Evolutionary conservation across 352 stramenopile species (phyloP).

Genomic region (Phytophthora cryptogea): DNA sequence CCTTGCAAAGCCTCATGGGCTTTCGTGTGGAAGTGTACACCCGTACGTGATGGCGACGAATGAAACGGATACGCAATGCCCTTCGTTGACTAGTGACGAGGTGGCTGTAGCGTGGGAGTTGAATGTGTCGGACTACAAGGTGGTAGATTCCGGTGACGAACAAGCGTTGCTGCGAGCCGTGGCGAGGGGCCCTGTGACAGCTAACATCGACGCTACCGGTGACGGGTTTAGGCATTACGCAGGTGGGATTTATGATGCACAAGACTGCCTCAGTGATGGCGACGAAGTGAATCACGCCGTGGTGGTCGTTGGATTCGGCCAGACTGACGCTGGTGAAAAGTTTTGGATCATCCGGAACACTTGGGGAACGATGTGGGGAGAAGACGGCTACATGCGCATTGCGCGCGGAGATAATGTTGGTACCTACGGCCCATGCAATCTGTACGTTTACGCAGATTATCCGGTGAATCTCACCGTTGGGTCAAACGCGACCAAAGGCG

Average conservation of each 20-base stretch:
- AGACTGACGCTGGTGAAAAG: constrained; percentile 66
- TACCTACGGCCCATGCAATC: constrained; percentile 65
- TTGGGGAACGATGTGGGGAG: constrained; percentile 90
- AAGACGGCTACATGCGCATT: constrained; percentile 84
- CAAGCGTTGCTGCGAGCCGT: constrained; percentile 68
- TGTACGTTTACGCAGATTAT: constrained; percentile 79
- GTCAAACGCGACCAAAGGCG: constrained; percentile 22
- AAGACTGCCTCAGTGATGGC: constrained; percentile 73
- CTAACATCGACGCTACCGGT: constrained; percentile 75
- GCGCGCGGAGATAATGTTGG: constrained; percentile 39
- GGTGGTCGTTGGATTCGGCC: constrained; percentile 83
- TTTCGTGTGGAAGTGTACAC: constrained; percentile 69
- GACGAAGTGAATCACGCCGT: constrained; percentile 89
- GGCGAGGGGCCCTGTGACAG: constrained; percentile 66
- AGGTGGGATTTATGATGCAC: constrained; percentile 85
- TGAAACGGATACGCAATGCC: constrained; percentile 48
- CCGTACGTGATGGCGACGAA: constrained; percentile 85
- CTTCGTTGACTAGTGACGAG: constrained; percentile 23
- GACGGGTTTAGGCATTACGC: constrained; percentile 87
- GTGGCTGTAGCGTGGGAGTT: constrained; percentile 60
- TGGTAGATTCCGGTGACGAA: constrained; percentile 55
- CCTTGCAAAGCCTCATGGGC: constrained; percentile 56
- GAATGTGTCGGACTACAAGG: constrained; percentile 55
- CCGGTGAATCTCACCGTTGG: constrained; percentile 52
- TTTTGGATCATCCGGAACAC: constrained; percentile 93